These are phyloP conservation scores for Microdochium bolleyi DNA, from an alignment of 2,329 filamentous ascomycete genomes.

Conservation along the genomic window DNA sequence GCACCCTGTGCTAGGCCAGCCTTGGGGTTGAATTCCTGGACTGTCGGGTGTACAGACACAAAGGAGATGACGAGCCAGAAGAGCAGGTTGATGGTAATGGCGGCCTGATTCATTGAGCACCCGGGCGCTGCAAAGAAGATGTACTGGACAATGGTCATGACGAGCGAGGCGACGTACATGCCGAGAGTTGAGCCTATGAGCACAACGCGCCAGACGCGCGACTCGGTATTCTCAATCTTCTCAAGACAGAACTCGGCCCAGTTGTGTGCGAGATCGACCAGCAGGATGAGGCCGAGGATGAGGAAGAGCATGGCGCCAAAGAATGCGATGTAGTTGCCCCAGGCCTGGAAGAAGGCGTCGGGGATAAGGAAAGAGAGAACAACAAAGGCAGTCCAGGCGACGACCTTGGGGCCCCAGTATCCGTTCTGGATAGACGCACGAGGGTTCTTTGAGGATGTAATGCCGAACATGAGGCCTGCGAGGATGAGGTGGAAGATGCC, in stretches of 20 bases:
- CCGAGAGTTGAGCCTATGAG: conserved; percentile 86
- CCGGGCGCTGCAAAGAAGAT: conserved; percentile 79
- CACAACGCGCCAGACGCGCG: conserved; percentile 72
- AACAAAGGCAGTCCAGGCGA: conserved; percentile 79
- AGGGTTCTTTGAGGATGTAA: conserved; percentile 78
- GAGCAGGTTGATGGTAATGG: conserved; percentile 88
- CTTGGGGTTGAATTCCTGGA: conserved; percentile 88
- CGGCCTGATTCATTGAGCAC: conserved; percentile 94
- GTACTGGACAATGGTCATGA: conserved; percentile 96
- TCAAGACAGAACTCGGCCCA: conserved; percentile 96
- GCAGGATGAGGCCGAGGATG: conserved; percentile 79
- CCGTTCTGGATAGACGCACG: conserved; percentile 90
- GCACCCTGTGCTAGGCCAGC: conserved; percentile 95
- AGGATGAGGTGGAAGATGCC: conserved; percentile 89
- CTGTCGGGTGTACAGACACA: conserved; percentile 79
- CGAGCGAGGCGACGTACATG: conserved; percentile 88
- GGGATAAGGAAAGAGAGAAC: conserved; percentile 94
- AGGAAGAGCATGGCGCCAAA: conserved; percentile 88
- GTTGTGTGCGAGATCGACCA: conserved; percentile 91
- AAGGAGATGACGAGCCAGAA: conserved; percentile 73
- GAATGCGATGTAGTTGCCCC: conserved; percentile 90
- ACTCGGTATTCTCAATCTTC: conserved; percentile 87
- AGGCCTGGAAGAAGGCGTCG: conserved; percentile 88
- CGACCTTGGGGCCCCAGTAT: conserved; percentile 96
- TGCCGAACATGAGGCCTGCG: conserved; percentile 76